phyloP scores from a whole-genome alignment of 164 flowering plant species.

The Chloranthus sessilifolius region DNA sequence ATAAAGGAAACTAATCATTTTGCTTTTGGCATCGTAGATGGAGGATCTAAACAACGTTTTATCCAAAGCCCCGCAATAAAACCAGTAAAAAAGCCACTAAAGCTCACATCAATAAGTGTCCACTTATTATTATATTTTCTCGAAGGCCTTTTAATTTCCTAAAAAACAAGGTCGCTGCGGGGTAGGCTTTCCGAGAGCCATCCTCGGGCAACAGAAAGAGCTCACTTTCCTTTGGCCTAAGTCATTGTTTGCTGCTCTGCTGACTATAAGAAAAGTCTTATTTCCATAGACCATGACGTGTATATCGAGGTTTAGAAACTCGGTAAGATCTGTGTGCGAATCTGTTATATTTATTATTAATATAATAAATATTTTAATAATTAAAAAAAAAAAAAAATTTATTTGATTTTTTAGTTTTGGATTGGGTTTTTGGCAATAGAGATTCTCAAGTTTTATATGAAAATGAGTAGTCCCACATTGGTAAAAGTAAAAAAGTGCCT shows the following conservation, averaged over 20 bases:
- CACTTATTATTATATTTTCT: neutral
- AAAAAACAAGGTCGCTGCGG: no score
- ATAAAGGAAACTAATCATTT: conserved; percentile 5
- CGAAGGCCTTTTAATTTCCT: neutral
- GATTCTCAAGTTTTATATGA: no score
- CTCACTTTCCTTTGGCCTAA: neutral
- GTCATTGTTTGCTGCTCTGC: neutral
- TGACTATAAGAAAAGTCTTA: neutral
- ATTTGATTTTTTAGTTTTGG: no score
- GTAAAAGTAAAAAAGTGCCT: no score
- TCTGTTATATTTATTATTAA: no score
- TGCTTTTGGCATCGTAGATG: conserved; percentile 20
- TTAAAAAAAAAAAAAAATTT: no score
- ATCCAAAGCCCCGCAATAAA: conserved; percentile 16
- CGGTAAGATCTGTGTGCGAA: no score
- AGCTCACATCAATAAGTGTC: conserved; percentile 1
- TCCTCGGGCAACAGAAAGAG: no score
- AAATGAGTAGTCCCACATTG: no score
- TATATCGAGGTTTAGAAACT: neutral
- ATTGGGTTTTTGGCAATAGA: no score
- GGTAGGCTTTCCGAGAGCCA: no score
- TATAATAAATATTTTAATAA: no score
- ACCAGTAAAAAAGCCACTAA: conserved; percentile 7
- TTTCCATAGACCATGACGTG: neutral
- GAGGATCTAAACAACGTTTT: conserved; percentile 12